Conservation (phyloP, 805 yeast species). For the Priceomyces medius region DNA sequence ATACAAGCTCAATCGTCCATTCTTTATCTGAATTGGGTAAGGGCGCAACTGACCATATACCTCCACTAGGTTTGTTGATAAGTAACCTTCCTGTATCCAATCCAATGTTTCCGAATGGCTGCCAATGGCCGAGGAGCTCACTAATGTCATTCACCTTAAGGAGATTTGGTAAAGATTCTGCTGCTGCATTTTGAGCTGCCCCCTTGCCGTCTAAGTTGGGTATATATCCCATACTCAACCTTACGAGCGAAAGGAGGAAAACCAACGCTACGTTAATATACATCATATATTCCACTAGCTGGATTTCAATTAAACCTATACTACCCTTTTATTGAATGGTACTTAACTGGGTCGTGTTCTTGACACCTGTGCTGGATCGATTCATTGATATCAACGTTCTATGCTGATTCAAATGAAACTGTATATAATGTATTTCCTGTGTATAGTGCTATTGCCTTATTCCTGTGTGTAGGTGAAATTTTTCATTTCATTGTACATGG, state of each 20-base stretch:
- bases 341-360: background rate
- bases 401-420: background rate
- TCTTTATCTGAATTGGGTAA: constrained; percentile 23
- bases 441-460: too few species aligned
- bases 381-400: background rate
- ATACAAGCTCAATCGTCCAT: constrained; percentile 61
- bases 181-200: constrained; percentile 11
- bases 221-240: background rate
- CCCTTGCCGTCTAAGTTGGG: constrained; percentile 4
- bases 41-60: constrained; percentile 19
- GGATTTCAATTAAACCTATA: background rate
- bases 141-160: constrained; percentile 20
- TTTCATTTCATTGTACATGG: too few species aligned
- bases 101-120: constrained; percentile 64
- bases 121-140: constrained; percentile 31
- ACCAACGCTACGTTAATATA: background rate
- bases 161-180: constrained; percentile 37
- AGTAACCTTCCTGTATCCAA: constrained; percentile 70
- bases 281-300: background rate
- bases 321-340: background rate
- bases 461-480: too few species aligned
- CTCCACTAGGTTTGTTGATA: constrained; percentile 13
- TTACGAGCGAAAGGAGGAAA: background rate
- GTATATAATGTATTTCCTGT: too few species aligned
- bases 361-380: background rate